These are phyloP conservation scores for Sequoia sempervirens DNA, from an alignment of 75 land plant genomes.

Conservation along the genomic window DNA sequence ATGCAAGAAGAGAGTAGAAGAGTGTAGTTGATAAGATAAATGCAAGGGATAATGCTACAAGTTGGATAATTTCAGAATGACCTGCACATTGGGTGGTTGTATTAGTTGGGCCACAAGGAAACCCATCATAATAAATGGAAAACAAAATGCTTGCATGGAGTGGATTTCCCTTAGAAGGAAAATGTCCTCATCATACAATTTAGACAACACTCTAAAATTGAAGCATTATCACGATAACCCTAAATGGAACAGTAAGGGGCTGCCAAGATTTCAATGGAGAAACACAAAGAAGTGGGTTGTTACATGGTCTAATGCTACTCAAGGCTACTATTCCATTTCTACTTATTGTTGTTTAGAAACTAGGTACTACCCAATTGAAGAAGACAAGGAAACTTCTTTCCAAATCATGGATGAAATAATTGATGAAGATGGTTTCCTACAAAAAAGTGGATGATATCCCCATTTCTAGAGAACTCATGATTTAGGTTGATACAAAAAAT, in stretches of 20 bases:
- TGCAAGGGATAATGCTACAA: neutral
- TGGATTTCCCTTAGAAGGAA: neutral
- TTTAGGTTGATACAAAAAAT: too few species aligned
- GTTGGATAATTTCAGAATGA: neutral
- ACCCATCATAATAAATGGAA: neutral
- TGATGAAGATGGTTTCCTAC: neutral
- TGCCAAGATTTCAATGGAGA: neutral
- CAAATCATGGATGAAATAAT: neutral
- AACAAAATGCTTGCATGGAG: neutral
- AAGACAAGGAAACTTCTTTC: neutral
- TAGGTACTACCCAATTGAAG: neutral
- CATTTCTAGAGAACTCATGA: too few species aligned
- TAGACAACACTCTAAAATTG: neutral
- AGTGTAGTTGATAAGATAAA: too few species aligned
- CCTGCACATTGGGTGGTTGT: neutral
- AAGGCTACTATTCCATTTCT: neutral
- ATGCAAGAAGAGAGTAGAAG: too few species aligned
- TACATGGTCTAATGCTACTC: neutral
- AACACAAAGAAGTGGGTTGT: neutral
- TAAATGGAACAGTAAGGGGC: neutral
- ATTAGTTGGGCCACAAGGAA: neutral
- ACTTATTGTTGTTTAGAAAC: neutral
- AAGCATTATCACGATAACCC: neutral
- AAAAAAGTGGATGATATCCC: too few species aligned
- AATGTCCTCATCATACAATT: neutral